These are phyloP conservation scores for Komagataella mondaviorum DNA, from an alignment of 805 yeast species.

Conservation along the genomic window DNA sequence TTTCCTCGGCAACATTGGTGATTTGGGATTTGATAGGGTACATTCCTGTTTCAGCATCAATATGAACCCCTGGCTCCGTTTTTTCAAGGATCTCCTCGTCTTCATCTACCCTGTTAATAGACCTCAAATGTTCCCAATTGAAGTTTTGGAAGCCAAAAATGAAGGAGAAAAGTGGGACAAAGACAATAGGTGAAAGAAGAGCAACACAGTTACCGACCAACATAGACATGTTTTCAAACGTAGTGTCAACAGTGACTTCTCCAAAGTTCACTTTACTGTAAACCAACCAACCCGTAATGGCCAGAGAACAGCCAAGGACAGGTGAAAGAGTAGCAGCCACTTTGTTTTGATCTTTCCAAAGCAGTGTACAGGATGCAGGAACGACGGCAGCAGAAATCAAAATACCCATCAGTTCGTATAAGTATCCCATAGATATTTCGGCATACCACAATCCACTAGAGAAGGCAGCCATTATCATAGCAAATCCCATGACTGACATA, in stretches of 20 bases:
- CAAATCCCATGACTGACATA: constrained; percentile 40
- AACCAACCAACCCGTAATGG: constrained; percentile 58
- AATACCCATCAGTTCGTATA: constrained; percentile 82
- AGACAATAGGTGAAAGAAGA: constrained; percentile 52
- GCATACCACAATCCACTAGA: constrained; percentile 76
- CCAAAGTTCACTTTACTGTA: constrained; percentile 31
- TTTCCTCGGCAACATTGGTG: constrained; percentile 16
- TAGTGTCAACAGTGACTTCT: constrained; percentile 29
- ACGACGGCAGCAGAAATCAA: constrained; percentile 79
- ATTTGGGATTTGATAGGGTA: constrained; percentile 16
- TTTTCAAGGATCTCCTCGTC: constrained; percentile 40
- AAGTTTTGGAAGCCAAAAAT: constrained; percentile 58
- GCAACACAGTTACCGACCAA: constrained; percentile 82
- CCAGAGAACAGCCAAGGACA: constrained; percentile 58
- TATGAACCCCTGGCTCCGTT: constrained; percentile 14
- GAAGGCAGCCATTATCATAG: constrained; percentile 65
- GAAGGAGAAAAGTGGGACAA: constrained; percentile 52
- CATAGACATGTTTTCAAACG: constrained; percentile 87
- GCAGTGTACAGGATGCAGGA: constrained; percentile 56
- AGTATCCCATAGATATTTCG: constrained; percentile 74
- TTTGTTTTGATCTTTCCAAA: constrained; percentile 50
- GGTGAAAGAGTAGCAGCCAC: constrained; percentile 70
- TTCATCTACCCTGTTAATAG: constrained; percentile 57
- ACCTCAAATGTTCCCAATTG: constrained; percentile 53
- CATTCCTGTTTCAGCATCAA: constrained; percentile 10